phyloP scores from a whole-genome alignment of 2,329 filamentous ascomycete species.

The Clathrospora elynae region DNA sequence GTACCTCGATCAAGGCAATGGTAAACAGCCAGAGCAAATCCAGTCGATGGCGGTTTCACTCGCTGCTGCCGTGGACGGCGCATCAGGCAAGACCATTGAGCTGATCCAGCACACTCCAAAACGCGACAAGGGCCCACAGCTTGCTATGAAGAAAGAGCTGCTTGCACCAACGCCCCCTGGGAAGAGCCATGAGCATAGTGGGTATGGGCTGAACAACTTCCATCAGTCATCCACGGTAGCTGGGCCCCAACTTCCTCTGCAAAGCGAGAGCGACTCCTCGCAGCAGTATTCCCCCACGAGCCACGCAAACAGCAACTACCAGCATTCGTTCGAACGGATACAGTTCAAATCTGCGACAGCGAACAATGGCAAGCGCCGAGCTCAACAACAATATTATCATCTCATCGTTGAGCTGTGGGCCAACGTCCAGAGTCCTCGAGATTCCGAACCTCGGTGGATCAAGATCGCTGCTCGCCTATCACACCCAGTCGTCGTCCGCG shows the following conservation, averaged over 20 bases:
- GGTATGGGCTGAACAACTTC: constrained; percentile 47
- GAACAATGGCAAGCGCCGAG: constrained; percentile 89
- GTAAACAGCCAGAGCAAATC: constrained; percentile 61
- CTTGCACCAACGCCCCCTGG: constrained; percentile 70
- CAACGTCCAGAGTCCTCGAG: constrained; percentile 42
- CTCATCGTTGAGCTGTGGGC: constrained; percentile 72
- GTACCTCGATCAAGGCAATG: constrained; percentile 59
- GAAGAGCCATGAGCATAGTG: constrained; percentile 48
- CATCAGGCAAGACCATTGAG: constrained; percentile 76
- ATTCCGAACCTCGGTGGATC: constrained; percentile 42
- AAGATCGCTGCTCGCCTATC: constrained; percentile 45
- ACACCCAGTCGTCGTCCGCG: constrained; percentile 49
- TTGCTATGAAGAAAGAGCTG: constrained; percentile 71
- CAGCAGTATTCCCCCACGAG: constrained; percentile 44
- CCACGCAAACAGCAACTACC: constrained; percentile 45
- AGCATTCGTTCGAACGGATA: constrained; percentile 81
- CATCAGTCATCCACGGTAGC: constrained; percentile 41
- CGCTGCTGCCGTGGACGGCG: constrained; percentile 79
- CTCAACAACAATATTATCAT: constrained; percentile 91
- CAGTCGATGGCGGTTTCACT: constrained; percentile 82
- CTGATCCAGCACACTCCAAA: constrained; percentile 91
- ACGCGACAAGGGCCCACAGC: constrained; percentile 83
- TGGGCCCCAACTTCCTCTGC: constrained; percentile 52
- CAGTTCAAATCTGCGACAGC: constrained; percentile 94
- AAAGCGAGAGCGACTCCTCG: constrained; percentile 39